phyloP scores from a whole-genome alignment of 2,329 filamentous ascomycete species.

The Reticulascus tulasneorum region DNA sequence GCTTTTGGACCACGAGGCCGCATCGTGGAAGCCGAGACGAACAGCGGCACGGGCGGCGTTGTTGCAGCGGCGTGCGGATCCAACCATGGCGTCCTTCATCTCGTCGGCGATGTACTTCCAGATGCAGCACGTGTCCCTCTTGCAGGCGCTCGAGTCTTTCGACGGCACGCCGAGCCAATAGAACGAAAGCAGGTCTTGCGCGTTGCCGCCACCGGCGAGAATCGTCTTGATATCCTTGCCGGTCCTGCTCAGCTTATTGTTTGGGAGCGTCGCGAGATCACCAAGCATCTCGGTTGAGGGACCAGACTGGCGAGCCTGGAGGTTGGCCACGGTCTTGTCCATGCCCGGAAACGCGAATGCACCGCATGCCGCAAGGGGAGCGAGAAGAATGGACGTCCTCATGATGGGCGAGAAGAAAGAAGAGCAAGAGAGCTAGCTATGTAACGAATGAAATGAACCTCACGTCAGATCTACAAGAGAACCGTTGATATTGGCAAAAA shows the following conservation, averaged over 20 bases:
- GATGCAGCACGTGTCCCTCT: slow-evolving; percentile 37
- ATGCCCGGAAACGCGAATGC: slow-evolving; percentile 19
- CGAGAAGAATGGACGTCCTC: slow-evolving; percentile 8
- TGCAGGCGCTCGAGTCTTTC: slow-evolving; percentile 23
- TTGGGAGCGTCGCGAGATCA: slow-evolving; percentile 29
- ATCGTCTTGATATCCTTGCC: slow-evolving; percentile 34
- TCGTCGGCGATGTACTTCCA: slow-evolving; percentile 40
- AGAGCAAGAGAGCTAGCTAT: not conserved
- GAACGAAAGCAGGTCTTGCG: slow-evolving; percentile 14
- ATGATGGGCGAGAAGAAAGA: slow-evolving; percentile 3
- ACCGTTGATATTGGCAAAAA: too few species aligned
- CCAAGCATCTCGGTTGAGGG: slow-evolving; percentile 26
- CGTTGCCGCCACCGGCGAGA: slow-evolving; percentile 24
- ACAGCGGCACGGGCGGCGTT: slow-evolving; percentile 38
- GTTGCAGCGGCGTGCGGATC: slow-evolving; percentile 36
- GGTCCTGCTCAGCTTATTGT: slow-evolving; percentile 26
- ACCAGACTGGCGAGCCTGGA: slow-evolving; percentile 8
- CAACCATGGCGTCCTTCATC: slow-evolving; percentile 31
- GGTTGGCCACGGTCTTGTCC: slow-evolving; percentile 15
- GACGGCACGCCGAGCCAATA: slow-evolving; percentile 14
- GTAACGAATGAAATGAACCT: slow-evolving; percentile 8
- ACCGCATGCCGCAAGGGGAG: slow-evolving; percentile 4
- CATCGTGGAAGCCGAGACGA: slow-evolving; percentile 46
- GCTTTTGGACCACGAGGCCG: slow-evolving; percentile 37
- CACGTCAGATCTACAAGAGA: too few species aligned